A percentile compares a stretch with the other conserved stretches of the same genome.
These are phyloP conservation scores for Cryoendolithus antarcticus DNA, from an alignment of 2,329 filamentous ascomycete species.

Conservation along the genomic window DNA sequence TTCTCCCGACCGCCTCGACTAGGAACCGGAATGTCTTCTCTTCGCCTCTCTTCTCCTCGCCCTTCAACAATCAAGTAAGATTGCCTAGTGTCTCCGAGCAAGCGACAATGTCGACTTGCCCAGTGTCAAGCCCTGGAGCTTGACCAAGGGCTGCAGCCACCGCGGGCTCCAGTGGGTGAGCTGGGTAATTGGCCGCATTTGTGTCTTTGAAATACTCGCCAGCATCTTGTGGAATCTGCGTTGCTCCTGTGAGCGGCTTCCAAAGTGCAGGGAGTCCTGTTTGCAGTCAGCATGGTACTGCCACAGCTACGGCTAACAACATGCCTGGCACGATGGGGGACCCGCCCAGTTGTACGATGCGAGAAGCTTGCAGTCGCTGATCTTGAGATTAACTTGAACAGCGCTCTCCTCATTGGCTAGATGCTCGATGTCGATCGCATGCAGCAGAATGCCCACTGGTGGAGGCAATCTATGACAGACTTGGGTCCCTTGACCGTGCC, in stretches of 20 bases:
- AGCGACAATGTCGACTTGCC: constrained; percentile 41
- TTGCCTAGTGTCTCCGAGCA: constrained; percentile 52
- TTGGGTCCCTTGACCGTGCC: no score
- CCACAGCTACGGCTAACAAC: no score
- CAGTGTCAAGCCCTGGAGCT: constrained; percentile 24
- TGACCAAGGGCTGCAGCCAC: constrained; percentile 31
- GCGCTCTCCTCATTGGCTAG: no score
- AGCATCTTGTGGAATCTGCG: constrained; percentile 31
- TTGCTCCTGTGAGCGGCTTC: constrained; percentile 29
- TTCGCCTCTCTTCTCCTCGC: no score
- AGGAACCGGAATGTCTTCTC: constrained; percentile 45
- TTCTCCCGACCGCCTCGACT: constrained; percentile 43
- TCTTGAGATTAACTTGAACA: no score
- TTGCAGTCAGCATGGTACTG: no score
- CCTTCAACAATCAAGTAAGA: constrained; percentile 43
- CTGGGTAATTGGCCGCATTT: constrained; percentile 40
- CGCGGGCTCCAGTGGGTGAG: constrained; percentile 40
- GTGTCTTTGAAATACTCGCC: constrained; percentile 42
- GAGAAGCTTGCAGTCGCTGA: constrained; percentile 24
- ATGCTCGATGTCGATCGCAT: constrained; percentile 18
- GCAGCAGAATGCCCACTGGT: constrained; percentile 2
- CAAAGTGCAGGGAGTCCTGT: constrained; percentile 40
- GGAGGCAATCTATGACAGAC: no score
- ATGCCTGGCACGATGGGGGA: constrained; percentile 30
- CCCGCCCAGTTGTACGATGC: constrained; percentile 43